These are phyloP conservation scores for Macrophomina phaseolina DNA, from an alignment of 2,329 filamentous ascomycete species.

Conservation along the genomic window DNA sequence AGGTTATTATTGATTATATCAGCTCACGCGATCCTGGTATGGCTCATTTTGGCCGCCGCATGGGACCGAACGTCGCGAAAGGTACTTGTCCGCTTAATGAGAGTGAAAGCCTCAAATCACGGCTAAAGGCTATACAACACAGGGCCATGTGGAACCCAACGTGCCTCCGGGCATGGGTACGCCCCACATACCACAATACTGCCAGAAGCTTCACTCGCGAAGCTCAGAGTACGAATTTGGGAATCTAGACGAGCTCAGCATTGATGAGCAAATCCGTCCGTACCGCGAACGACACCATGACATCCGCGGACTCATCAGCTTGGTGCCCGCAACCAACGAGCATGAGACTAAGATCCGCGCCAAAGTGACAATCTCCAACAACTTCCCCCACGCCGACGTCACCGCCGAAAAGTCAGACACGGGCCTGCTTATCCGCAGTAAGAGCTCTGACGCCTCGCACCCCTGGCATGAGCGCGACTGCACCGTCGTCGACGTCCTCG, in stretches of 20 bases:
- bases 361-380: slow-evolving; percentile 15
- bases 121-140: neutral
- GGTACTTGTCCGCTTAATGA: neutral
- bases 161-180: neutral
- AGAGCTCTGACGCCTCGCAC: neutral
- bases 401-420: slow-evolving; percentile 1
- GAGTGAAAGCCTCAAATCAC: too few relatives aligned
- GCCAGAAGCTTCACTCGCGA: neutral
- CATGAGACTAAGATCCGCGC: neutral
- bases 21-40: slow-evolving; percentile 9
- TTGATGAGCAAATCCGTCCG: slow-evolving; percentile 1
- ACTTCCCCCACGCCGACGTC: slow-evolving; percentile 4
- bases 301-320: slow-evolving; percentile 6
- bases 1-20: slow-evolving; percentile 2
- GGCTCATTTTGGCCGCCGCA: slow-evolving; percentile 4
- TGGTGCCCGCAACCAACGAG: neutral
- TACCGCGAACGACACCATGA: neutral
- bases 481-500: slow-evolving; percentile 11
- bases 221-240: neutral
- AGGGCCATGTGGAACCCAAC: neutral
- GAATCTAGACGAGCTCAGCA: neutral
- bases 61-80: neutral
- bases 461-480: neutral
- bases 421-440: neutral
- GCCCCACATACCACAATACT: neutral